Evolutionary conservation across 805 yeast species (phyloP).

Genomic region (Myxozyma kluyveri): DNA sequence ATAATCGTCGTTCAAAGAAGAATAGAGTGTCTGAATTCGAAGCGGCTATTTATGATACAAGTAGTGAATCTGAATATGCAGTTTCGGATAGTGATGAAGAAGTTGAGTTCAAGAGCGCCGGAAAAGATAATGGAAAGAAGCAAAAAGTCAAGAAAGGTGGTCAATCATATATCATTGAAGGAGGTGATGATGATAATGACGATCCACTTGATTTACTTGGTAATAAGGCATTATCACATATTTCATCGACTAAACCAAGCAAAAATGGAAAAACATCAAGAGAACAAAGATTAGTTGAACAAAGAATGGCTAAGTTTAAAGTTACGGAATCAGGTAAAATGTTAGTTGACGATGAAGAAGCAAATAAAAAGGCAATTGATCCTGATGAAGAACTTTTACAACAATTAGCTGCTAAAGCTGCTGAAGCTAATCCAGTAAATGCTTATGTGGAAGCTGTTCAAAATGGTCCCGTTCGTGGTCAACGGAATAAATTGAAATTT

Average conservation of each 20-base stretch:
- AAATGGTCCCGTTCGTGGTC: constrained; percentile 92
- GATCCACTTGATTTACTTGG: constrained; percentile 87
- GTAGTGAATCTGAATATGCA: constrained; percentile 56
- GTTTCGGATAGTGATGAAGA: constrained; percentile 43
- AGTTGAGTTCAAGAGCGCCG: constrained; percentile 23
- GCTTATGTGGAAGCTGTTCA: constrained; percentile 93
- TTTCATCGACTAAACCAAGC: constrained; percentile 83
- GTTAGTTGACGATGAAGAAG: constrained; percentile 50
- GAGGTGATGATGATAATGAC: constrained; percentile 49
- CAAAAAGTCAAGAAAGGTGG: constrained; percentile 31
- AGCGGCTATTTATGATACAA: constrained; percentile 79
- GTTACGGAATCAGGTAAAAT: constrained; percentile 60
- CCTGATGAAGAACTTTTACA: constrained; percentile 46
- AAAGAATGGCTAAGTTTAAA: constrained; percentile 37
- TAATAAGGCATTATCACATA: constrained; percentile 76
- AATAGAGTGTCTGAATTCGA: constrained; percentile 84
- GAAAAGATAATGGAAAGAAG: constrained; percentile 10
- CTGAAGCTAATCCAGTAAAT: constrained; percentile 59
- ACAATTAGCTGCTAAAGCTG: constrained; percentile 41
- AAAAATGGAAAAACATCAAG: constrained; percentile 32
- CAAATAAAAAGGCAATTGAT: constrained; percentile 30
- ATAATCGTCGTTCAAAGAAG: constrained; percentile 36
- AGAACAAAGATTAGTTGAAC: constrained; percentile 42
- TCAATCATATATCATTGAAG: constrained; percentile 63
- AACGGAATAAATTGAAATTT: constrained; percentile 83